Percentiles rank a stretch among this genome's conserved stretches.
These are phyloP conservation scores for Skeletonema potamos DNA, from an alignment of 108 stramenopile genomes.

Conservation along the genomic window DNA sequence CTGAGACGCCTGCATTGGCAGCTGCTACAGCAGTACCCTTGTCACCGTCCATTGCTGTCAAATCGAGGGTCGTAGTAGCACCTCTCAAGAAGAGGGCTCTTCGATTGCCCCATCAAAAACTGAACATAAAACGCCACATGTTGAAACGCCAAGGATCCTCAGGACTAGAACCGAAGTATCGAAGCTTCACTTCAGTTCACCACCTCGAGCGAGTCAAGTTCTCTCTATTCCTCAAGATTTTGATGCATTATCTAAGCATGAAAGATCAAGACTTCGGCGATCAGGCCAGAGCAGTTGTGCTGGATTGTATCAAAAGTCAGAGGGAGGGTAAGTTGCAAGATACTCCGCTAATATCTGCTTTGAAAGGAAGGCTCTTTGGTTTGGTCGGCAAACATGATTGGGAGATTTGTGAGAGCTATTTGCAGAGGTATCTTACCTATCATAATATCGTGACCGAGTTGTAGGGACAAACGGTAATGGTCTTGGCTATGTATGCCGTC, in stretches of 20 bases:
- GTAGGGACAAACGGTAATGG: not conserved
- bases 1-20: not conserved
- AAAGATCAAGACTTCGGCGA: slow-evolving; percentile 8
- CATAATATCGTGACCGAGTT: slow-evolving; percentile 6
- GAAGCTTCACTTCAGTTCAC: not conserved
- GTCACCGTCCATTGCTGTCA: not conserved
- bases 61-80: not conserved
- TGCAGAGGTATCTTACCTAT: not conserved
- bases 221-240: slow-evolving; percentile 19
- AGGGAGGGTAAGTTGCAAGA: slow-evolving; percentile 25
- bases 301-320: slow-evolving; percentile 25
- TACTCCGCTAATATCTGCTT: slow-evolving; percentile 23
- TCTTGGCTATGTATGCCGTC: not conserved
- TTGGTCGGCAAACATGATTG: slow-evolving; percentile 12
- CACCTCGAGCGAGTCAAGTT: slow-evolving; percentile 28
- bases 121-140: not conserved
- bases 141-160: slow-evolving; percentile 1
- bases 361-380: slow-evolving; percentile 29
- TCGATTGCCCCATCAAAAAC: not conserved
- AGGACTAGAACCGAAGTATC: not conserved
- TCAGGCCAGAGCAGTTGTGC: slow-evolving; percentile 14
- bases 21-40: not conserved
- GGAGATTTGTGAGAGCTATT: not conserved
- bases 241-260: slow-evolving; percentile 16
- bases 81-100: not conserved